phyloP scores from a whole-genome alignment of 768 basidiomycete genomes.

The Clavaria fumosa region DNA sequence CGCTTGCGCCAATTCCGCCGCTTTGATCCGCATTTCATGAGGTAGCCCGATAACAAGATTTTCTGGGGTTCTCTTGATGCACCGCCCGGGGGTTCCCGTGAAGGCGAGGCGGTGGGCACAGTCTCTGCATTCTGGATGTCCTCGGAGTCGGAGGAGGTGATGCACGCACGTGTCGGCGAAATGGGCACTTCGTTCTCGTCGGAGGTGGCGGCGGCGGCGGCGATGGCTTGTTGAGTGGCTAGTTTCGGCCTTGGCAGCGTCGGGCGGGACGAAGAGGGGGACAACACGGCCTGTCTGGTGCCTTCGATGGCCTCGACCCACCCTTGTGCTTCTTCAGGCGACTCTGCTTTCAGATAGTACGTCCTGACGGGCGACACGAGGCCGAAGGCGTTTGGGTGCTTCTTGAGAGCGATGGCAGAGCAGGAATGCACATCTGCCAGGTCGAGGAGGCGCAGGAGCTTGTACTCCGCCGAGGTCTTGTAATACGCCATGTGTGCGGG shows the following conservation, averaged over 20 bases:
- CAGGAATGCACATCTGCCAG: constrained; percentile 82
- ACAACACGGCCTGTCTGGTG: constrained; percentile 47
- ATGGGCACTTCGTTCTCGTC: constrained; percentile 20
- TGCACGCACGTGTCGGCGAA: constrained; percentile 36
- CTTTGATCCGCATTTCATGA: constrained; percentile 93
- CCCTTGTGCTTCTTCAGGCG: constrained; percentile 51
- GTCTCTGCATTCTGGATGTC: constrained; percentile 39
- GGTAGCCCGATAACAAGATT: constrained; percentile 73
- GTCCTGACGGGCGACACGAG: constrained; percentile 84
- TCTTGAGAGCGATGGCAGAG: constrained; percentile 76
- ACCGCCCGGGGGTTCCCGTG: constrained; percentile 23
- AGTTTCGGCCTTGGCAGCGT: constrained; percentile 37
- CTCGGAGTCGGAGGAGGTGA: constrained; percentile 72
- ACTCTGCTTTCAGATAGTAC: constrained; percentile 77
- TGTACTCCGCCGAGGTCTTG: constrained; percentile 90
- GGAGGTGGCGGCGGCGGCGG: constrained; percentile 20
- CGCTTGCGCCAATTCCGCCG: constrained; percentile 92
- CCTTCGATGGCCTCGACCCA: constrained; percentile 82
- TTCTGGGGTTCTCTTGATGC: constrained; percentile 49
- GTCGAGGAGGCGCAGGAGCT: constrained; percentile 78
- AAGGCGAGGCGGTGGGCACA: constrained; percentile 26
- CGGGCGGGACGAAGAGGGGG: constrained; percentile 45
- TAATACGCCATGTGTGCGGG: constrained; percentile 91
- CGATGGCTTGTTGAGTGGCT: too few species aligned
- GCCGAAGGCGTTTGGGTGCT: constrained; percentile 78